Conservation (phyloP, 495 filamentous ascomycete species). For the Tuber melanosporum region DNA sequence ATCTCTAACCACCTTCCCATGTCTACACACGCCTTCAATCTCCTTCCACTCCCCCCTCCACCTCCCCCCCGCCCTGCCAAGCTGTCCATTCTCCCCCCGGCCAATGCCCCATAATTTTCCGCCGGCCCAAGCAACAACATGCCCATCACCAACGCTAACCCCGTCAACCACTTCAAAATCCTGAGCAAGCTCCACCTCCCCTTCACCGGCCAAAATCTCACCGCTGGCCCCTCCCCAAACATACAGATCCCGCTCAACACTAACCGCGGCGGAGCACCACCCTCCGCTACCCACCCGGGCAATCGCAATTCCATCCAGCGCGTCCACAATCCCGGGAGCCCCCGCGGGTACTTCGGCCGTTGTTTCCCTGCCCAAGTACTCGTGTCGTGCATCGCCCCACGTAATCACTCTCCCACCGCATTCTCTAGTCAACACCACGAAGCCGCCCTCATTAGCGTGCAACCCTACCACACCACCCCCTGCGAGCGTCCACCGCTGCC, state of each 20-base stretch:
- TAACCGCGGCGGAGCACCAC: slow-evolving; percentile 54
- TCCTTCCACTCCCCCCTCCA: slow-evolving; percentile 27
- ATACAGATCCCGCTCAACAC: slow-evolving; percentile 55
- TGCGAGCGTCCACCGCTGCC: not conserved
- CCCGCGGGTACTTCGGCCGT: not conserved
- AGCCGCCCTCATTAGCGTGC: slow-evolving; percentile 24
- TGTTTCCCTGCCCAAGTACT: slow-evolving; percentile 15
- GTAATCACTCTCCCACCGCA: slow-evolving; percentile 25
- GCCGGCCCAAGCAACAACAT: slow-evolving; percentile 52
- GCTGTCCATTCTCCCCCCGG: slow-evolving; percentile 53
- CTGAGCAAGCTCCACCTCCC: slow-evolving; percentile 39
- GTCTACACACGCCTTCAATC: slow-evolving; percentile 1
- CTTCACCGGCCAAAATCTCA: slow-evolving; percentile 25
- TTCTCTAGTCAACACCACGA: slow-evolving; percentile 20
- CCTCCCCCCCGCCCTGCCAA: slow-evolving; percentile 42
- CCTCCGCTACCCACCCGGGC: slow-evolving; percentile 44
- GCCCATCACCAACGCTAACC: slow-evolving; percentile 53
- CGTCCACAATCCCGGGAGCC: slow-evolving; percentile 25
- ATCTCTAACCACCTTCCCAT: not conserved
- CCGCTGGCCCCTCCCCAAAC: slow-evolving; percentile 52
- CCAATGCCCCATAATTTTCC: slow-evolving; percentile 54
- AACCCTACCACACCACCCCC: slow-evolving; percentile 15
- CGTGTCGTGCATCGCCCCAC: slow-evolving; percentile 32
- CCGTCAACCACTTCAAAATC: slow-evolving; percentile 47
- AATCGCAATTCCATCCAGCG: slow-evolving; percentile 31